Evolutionary conservation across 768 basidiomycete genomes (phyloP).

Genomic region (Trametes punicea): DNA sequence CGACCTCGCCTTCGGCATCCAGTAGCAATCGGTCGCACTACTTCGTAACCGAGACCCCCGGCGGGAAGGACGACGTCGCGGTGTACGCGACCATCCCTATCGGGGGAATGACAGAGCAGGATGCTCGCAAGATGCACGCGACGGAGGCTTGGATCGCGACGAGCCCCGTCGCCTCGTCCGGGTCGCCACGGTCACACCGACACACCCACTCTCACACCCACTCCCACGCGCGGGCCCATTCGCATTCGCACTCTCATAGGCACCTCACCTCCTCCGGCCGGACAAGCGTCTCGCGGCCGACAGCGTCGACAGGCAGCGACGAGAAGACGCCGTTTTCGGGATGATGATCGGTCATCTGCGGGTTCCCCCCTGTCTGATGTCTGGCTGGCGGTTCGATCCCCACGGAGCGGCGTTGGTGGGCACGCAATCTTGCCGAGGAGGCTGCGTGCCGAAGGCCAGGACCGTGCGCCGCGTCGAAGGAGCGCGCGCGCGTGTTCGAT

Average conservation of each 20-base stretch:
- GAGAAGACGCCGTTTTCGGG: slow-evolving; percentile 9
- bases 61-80: slow-evolving; percentile 27
- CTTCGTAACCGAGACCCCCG: slow-evolving; percentile 10
- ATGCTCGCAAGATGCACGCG: slow-evolving; percentile 48
- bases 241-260: slow-evolving; percentile 24
- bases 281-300: slow-evolving; percentile 29
- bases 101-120: slow-evolving; percentile 48
- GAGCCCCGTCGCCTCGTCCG: background rate
- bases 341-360: background rate
- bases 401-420: background rate
- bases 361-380: background rate
- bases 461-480: background rate
- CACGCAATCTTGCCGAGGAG: background rate
- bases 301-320: background rate
- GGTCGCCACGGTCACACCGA: slow-evolving; percentile 26
- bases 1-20: slow-evolving; percentile 24
- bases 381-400: background rate
- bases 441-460: background rate
- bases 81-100: slow-evolving; percentile 75
- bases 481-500: background rate
- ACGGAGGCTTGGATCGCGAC: slow-evolving; percentile 64
- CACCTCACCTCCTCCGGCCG: slow-evolving; percentile 32
- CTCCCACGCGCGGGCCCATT: slow-evolving; percentile 25
- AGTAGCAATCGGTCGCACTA: slow-evolving; percentile 3
- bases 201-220: slow-evolving; percentile 31